Evolutionary conservation across 2,329 filamentous ascomycete genomes (phyloP), one percentile per base, ranked within the genome.

Genomic region (Teratosphaeria destructans): DNA sequence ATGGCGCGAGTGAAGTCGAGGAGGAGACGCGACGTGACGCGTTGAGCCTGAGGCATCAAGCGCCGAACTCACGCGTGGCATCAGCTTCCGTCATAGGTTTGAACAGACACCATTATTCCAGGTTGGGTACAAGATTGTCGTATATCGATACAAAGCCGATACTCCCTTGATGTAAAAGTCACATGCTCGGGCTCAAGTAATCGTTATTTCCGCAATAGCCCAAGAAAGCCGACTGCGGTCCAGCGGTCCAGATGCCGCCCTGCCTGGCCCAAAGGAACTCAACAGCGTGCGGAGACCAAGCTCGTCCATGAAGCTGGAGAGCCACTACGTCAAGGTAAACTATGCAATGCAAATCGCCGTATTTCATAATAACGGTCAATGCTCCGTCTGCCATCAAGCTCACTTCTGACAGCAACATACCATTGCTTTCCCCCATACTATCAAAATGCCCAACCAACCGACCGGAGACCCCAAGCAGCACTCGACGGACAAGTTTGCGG

Each of bases 391-490:
- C 43, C 43, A 49, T 49, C 43, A 49, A 23, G 43, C 5, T 49
- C 19, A 6, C 5, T 49, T 23, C 10, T n/a, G 1, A 19, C 43
- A 49, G 34, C 34, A 54, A 14, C n/a, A 32, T 54, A 54, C 7
- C 10, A 32, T 54, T 12, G 23, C 16, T 11, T 23, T 53, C 2
- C 14, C 14, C 29, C 23, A 37, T 16, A 49, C 4, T 32, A 23
- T 37, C 53, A 60, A 16, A 57, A 67, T 73, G 71, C 67, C 72
- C 16, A 62, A 62, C 54, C 59, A 63, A 47, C 66, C 67, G 19
- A 75, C 73, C 35, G 75, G 74, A 57, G 68, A 77, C 60, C 76
- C 75, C 1, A 77, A 77, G 11, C 60, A 65, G 10, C 73, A 77
- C 62, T 62, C 68, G 34, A 14, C 60, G 4, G 67, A 71, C 23